Conservation (phyloP, 1,139 yeast genomes). For the Geotrichum aggregatum region DNA sequence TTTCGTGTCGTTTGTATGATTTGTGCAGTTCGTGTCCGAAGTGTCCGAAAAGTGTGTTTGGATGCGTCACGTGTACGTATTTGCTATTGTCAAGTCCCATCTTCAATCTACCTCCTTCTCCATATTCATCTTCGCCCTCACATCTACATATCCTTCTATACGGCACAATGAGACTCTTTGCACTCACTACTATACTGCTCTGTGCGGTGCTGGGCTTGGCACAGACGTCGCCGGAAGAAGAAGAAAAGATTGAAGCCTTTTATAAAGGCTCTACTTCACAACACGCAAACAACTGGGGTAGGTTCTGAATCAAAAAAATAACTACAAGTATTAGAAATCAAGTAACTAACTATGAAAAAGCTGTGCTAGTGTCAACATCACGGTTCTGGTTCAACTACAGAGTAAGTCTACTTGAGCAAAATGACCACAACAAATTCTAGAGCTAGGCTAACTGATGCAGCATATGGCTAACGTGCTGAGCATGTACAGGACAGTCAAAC, state of each 20-base stretch:
- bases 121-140: no score
- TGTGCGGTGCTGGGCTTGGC: conserved; percentile 5
- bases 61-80: no score
- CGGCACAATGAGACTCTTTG: conserved; percentile 1
- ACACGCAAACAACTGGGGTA: conserved; percentile 34
- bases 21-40: no score
- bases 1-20: no score
- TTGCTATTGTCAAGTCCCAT: no score
- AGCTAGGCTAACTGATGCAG: conserved; percentile 15
- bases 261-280: conserved; percentile 12
- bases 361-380: conserved; percentile 91
- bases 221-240: neutral
- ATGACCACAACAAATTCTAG: neutral
- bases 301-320: neutral
- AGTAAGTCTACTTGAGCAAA: conserved; percentile 23
- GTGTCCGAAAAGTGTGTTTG: no score
- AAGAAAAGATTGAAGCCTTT: conserved; percentile 10
- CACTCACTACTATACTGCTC: conserved; percentile 9
- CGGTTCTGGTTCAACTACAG: conserved; percentile 97
- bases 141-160: no score
- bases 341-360: conserved; percentile 37
- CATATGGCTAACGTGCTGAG: conserved; percentile 96
- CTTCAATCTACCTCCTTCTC: neutral
- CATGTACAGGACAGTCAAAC: conserved; percentile 89
- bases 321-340: neutral